phyloP scores from a whole-genome alignment of 1,284 basidiomycete species.

The Quambalaria eucalypti region DNA sequence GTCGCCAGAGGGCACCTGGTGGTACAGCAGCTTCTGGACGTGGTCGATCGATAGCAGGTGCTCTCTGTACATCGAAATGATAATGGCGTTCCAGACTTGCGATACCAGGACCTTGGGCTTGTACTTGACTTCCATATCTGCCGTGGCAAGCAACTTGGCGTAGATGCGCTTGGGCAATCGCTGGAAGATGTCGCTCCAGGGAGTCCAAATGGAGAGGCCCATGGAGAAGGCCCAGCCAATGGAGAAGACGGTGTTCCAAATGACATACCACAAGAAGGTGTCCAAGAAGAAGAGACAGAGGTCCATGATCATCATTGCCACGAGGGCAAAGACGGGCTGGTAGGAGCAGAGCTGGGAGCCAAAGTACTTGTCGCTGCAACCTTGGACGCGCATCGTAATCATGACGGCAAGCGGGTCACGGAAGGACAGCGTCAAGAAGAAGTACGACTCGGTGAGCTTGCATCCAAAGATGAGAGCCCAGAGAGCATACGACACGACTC shows the following conservation, averaged over 20 bases:
- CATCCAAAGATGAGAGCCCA: constrained; percentile 45
- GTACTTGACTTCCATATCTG: constrained; percentile 48
- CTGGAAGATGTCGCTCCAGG: constrained; percentile 47
- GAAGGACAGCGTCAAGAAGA: constrained; percentile 46
- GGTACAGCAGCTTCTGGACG: constrained; percentile 46
- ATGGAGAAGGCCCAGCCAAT: constrained; percentile 46
- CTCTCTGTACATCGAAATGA: constrained; percentile 48
- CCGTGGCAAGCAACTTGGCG: constrained; percentile 45
- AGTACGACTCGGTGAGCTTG: constrained; percentile 48
- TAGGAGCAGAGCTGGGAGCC: constrained; percentile 39
- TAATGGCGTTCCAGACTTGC: constrained; percentile 47
- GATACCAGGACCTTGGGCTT: constrained; percentile 48
- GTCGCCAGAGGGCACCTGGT: constrained; percentile 45
- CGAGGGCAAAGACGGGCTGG: constrained; percentile 44
- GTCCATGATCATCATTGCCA: constrained; percentile 46
- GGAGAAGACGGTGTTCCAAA: constrained; percentile 47
- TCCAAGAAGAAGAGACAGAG: constrained; percentile 46
- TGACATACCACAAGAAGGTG: constrained; percentile 47
- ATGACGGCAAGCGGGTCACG: constrained; percentile 45
- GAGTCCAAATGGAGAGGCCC: constrained; percentile 47
- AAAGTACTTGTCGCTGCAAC: constrained; percentile 46
- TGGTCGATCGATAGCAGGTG: constrained; percentile 47
- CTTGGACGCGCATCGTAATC: constrained; percentile 42
- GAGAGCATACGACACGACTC: constrained; percentile 39
- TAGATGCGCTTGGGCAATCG: constrained; percentile 47